These are phyloP conservation scores for Phaeosphaeriaceae sp. DNA, from an alignment of 2,329 filamentous ascomycete species.

Conservation along the genomic window DNA sequence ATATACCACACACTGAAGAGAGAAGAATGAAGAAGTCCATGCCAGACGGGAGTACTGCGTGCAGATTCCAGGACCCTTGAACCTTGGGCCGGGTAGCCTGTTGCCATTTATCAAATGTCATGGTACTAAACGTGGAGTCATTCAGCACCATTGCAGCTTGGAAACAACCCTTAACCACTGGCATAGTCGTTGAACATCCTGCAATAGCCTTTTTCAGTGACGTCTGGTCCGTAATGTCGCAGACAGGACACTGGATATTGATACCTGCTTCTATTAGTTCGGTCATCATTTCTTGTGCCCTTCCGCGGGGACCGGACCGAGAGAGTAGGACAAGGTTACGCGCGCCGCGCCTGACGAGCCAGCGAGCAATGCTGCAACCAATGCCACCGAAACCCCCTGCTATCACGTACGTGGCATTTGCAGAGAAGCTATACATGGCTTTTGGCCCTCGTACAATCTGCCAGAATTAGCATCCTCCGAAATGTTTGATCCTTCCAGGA, in stretches of 20 bases:
- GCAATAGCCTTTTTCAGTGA: too few relatives aligned
- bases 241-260: too few relatives aligned
- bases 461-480: background rate
- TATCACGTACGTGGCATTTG: slow-evolving; percentile 27
- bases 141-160: slow-evolving; percentile 39
- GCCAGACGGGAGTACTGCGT: slow-evolving; percentile 10
- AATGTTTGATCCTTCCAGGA: too few relatives aligned
- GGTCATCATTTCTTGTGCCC: background rate
- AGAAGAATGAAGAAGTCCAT: slow-evolving; percentile 35
- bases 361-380: slow-evolving; percentile 20
- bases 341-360: slow-evolving; percentile 23
- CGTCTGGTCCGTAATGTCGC: too few relatives aligned
- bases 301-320: background rate
- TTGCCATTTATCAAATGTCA: slow-evolving; percentile 1
- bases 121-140: background rate
- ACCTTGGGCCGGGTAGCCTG: slow-evolving; percentile 37
- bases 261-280: background rate
- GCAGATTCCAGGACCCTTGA: slow-evolving; percentile 40
- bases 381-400: slow-evolving; percentile 30
- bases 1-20: slow-evolving; percentile 26
- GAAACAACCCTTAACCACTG: slow-evolving; percentile 34
- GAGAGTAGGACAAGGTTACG: slow-evolving; percentile 19
- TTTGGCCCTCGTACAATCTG: background rate
- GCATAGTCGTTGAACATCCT: slow-evolving; percentile 7
- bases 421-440: background rate